Evolutionary conservation across 768 basidiomycete species (phyloP), one percentile per base, ranked within the genome.

Genomic region (Phlebiopsis gigantea): DNA sequence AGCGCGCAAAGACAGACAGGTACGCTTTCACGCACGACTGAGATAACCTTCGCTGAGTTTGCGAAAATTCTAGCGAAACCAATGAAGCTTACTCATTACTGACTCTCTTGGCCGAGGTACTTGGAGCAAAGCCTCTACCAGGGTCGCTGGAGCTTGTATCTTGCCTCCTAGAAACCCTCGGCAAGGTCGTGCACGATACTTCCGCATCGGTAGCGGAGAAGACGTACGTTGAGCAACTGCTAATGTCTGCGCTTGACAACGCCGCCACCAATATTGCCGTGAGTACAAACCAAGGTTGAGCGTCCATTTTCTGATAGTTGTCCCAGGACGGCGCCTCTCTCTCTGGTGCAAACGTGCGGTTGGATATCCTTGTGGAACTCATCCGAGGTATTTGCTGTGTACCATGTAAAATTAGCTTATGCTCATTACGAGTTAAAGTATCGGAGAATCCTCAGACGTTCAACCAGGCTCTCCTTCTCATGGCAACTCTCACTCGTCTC

Each of bases 391-490:
- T 53, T 75, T 12, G 5, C 44, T 65, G 22, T 29, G 42, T 15
- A 21, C 15, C 19, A 30, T 19, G 19, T 9, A 31, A 41, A 5
- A 28, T 14, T 46, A 39, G 30, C 24, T 25, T 34, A 6, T 14
- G n/a, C 1, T 31, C n/a, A 2, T 12, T 12, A 3, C 8, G 34
- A 2, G 34, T 39, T 17, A 5, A 60, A 95, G 94, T 87, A 15
- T 87, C 93, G 2, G 83, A 83, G 44, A 97, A 95, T 64, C 95
- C 96, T 1, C 94, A 98, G 66, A 96, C 92, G 0, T 94, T 94
- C 74, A 86, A 98, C 62, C 90, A 96, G 68, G 93, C 93, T 0
- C 75, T 98, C 2, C 77, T 98, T 24, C 77, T 98, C 29, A 87
- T 97, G 71, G 87, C 93, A 5, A 87, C 79, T 59, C 71, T 98